Evolutionary conservation across 208 protist genomes (phyloP), one percentile per base, ranked within the genome.

Genomic region (Trypanosoma cruzi): DNA sequence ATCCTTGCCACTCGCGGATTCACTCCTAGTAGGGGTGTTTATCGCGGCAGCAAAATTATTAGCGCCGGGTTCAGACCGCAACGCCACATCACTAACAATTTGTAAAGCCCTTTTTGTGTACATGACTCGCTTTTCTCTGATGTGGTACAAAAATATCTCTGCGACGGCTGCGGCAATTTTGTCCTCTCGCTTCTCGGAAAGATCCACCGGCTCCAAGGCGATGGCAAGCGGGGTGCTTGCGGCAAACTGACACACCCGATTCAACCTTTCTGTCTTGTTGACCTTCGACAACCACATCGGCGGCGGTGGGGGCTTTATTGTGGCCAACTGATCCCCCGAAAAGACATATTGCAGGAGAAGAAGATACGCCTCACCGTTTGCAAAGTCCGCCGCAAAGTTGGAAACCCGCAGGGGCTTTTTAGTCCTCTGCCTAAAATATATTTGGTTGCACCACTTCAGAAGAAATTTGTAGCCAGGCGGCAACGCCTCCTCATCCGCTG

Each of bases 311-410:
- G 60, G 60, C 28, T 14, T 8, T 16, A 22, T 24, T 20, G 22
- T 64, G 29, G 7, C 20, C 11, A 26, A 16, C 22, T 14, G 52
- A 29, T 58, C 48, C 18, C 85, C 75, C 16, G 84, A 72, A 56
- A 88, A 92, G 7, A 93, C 86, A 37, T 84, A 55, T 46, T 78
- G 60, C 34, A 96, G 65, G 6, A 96, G 11, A 29, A 74, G 55
- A 20, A 79, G 64, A 64, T 86, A 92, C 14, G 63, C 77, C 53
- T 91, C 86, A 6, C 90, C 90, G 59, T 71, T 79, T 4, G 74
- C 71, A 62, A 96, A 96, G 77, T 93, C 87, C 20, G 63, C 18
- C 20, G 76, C 80, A 60, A 96, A 84, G 55, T 72, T 75, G 20
- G 74, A 61, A n/a, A 92, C 66, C 1, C 57, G 66, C 18, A 72